phyloP scores from a whole-genome alignment of 2,329 filamentous ascomycete genomes.

The Drechslerella coelobrocha region DNA sequence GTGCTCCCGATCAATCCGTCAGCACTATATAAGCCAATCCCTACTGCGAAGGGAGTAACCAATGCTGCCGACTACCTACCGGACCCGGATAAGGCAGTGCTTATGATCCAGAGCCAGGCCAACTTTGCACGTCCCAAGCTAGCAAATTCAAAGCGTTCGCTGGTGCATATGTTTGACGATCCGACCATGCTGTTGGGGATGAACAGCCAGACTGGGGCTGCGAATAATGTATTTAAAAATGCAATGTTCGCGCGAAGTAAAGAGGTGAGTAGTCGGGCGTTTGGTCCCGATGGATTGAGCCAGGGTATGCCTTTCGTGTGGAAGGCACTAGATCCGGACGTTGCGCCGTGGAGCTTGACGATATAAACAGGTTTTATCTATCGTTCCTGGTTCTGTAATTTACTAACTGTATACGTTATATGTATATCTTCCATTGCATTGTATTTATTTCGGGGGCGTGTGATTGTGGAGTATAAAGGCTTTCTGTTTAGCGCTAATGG shows the following conservation, averaged over 20 bases:
- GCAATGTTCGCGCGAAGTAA: conserved; percentile 59
- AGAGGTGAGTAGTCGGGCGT: conserved; percentile 57
- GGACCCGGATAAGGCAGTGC: conserved; percentile 55
- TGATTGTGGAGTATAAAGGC: too few species aligned
- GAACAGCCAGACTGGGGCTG: conserved; percentile 56
- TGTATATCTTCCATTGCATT: not conserved
- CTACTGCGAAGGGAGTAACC: conserved; percentile 59
- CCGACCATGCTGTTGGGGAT: conserved; percentile 56
- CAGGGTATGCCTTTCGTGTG: conserved; percentile 63
- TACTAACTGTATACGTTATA: not conserved
- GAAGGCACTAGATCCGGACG: conserved; percentile 56
- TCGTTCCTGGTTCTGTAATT: not conserved
- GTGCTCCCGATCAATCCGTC: conserved; percentile 60
- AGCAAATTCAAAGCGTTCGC: conserved; percentile 57
- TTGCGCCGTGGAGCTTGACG: conserved; percentile 34
- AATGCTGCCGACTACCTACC: conserved; percentile 58
- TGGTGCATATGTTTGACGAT: conserved; percentile 61
- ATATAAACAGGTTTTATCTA: conserved; percentile 5
- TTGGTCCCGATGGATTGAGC: conserved; percentile 60
- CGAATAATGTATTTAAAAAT: conserved; percentile 57
- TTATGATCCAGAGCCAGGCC: conserved; percentile 58
- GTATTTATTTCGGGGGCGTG: too few species aligned
- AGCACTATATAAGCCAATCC: conserved; percentile 54
- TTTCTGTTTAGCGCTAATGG: too few species aligned
- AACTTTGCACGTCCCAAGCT: conserved; percentile 60